Conservation (phyloP, 306 rosid species). For the Glycine soja region DNA sequence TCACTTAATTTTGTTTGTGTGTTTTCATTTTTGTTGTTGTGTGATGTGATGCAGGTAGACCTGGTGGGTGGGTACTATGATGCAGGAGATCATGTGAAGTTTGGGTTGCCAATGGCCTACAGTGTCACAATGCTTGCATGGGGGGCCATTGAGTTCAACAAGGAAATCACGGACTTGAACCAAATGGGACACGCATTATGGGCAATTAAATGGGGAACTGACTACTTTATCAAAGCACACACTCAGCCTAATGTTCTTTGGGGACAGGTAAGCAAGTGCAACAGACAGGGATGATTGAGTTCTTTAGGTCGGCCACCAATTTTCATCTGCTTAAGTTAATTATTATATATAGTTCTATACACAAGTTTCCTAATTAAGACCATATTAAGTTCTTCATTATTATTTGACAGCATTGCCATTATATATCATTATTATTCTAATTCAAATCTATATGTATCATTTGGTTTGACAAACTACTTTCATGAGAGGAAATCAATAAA, state of each 20-base stretch:
- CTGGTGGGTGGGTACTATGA: conserved; percentile 95
- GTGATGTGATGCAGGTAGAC: conserved; percentile 58
- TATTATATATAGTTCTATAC: not conserved
- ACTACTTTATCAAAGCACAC: conserved; percentile 85
- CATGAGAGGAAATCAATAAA: not conserved
- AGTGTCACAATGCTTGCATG: conserved; percentile 82
- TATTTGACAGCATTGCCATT: not conserved
- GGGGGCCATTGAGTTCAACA: conserved; percentile 78
- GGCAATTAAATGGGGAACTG: conserved; percentile 91
- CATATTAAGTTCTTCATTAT: not conserved
- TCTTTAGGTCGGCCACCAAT: conserved; percentile 12
- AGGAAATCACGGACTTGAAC: conserved; percentile 64
- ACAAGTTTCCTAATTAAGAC: conserved; percentile 5
- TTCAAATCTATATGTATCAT: not conserved
- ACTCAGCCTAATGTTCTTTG: conserved; percentile 82
- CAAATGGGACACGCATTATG: conserved; percentile 68
- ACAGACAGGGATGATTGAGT: not conserved
- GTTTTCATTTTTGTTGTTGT: too few species aligned
- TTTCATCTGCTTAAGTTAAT: conserved; percentile 35
- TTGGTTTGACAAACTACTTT: not conserved
- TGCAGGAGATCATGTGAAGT: conserved; percentile 94
- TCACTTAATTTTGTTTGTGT: too few species aligned
- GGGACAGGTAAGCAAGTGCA: conserved; percentile 69
- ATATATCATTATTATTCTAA: not conserved
- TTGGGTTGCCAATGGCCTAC: conserved; percentile 93